Conservation (phyloP, 192 early-diverging fungal species). For the Helicostylum pulchrum region DNA sequence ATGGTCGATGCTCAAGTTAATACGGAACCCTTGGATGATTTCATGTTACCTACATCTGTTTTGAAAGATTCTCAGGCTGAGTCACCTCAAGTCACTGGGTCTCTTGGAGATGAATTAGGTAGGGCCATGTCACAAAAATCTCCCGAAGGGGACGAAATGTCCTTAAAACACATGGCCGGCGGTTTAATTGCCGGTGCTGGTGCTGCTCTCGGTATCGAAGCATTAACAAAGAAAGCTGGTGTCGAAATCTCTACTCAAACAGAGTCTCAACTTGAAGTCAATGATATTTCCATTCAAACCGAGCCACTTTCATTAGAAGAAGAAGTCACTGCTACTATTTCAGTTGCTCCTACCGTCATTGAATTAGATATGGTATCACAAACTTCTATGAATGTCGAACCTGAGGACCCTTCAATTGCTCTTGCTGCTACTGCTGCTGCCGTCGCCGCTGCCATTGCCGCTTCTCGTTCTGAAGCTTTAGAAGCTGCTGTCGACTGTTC, state of each 20-base stretch:
- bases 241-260: conserved; percentile 8
- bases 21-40: conserved; percentile 16
- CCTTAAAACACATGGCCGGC: not conserved
- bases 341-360: conserved; percentile 28
- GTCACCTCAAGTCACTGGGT: conserved; percentile 2
- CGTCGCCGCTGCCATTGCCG: conserved; percentile 23
- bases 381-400: conserved; percentile 1
- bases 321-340: conserved; percentile 20
- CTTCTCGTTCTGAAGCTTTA: not conserved
- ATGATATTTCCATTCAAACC: conserved; percentile 2
- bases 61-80: not conserved
- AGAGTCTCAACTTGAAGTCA: not conserved
- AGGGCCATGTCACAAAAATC: conserved; percentile 1
- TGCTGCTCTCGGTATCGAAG: not conserved
- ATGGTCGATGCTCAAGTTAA: conserved; percentile 26
- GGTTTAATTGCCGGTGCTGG: not conserved
- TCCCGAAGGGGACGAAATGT: not conserved
- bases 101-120: conserved; percentile 16
- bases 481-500: not conserved
- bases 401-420: conserved; percentile 20
- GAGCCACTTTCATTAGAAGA: not conserved
- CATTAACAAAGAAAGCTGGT: not conserved
- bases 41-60: not conserved
- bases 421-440: conserved; percentile 32
- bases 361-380: conserved; percentile 27